Percentiles rank a stretch among this genome's conserved stretches.
These are phyloP conservation scores for Paspalum notatum DNA, from an alignment of 176 grass and related monocot species.

Conservation along the genomic window DNA sequence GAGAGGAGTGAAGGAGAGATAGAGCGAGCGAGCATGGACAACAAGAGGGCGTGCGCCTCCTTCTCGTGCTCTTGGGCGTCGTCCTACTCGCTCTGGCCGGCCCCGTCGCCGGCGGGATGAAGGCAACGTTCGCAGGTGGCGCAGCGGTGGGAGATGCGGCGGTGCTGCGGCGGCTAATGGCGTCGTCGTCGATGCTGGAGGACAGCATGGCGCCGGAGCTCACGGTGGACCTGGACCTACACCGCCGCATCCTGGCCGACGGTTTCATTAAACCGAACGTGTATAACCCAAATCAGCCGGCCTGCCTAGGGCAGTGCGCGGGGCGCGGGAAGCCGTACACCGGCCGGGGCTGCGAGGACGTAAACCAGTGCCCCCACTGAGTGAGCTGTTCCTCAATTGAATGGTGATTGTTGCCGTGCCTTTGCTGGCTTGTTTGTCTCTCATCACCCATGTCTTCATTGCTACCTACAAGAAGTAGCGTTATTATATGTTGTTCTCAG, in stretches of 20 bases:
- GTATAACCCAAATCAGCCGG: neutral
- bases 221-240: constrained; percentile 24
- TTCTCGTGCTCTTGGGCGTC: constrained; percentile 2
- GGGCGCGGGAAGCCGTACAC: neutral
- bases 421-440: neutral
- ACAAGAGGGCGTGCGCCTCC: neutral
- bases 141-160: neutral
- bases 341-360: neutral
- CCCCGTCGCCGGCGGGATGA: neutral
- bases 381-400: too few relatives aligned
- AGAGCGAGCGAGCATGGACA: too few relatives aligned
- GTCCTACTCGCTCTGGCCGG: constrained; percentile 20
- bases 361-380: too few relatives aligned
- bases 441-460: too few relatives aligned
- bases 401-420: neutral
- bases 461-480: too few relatives aligned
- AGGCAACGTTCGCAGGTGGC: neutral
- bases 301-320: constrained; percentile 8
- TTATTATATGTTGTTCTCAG: too few relatives aligned
- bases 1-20: neutral
- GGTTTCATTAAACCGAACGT: neutral
- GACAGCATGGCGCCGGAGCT: constrained; percentile 13
- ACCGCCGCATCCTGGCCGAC: constrained; percentile 42
- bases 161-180: constrained; percentile 19
- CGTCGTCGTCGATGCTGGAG: constrained; percentile 34